Percentiles rank a stretch among this genome's conserved stretches.
These are phyloP conservation scores for Santalum album DNA, from an alignment of 164 flowering plant genomes.

Conservation along the genomic window DNA sequence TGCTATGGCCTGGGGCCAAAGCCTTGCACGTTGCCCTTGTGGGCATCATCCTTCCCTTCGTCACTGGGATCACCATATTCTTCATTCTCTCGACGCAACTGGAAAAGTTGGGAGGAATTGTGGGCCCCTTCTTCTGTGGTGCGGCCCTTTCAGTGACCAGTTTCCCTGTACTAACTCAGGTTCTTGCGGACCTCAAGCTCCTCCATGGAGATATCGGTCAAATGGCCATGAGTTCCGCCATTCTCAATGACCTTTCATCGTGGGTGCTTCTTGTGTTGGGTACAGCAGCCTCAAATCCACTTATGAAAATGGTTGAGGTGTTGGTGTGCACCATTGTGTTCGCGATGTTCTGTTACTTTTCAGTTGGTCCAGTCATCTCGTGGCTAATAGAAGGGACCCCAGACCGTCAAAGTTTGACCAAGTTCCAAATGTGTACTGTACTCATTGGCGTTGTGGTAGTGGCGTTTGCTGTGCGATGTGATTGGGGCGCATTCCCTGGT, in stretches of 20 bases:
- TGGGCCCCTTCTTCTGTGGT: conserved; percentile 20
- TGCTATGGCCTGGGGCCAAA: conserved; percentile 10
- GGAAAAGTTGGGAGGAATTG: background rate
- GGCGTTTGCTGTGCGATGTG: conserved; percentile 17
- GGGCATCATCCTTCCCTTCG: conserved; percentile 20
- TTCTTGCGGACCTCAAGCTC: conserved; percentile 26
- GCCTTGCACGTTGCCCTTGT: conserved; percentile 15
- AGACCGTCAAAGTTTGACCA: conserved; percentile 13
- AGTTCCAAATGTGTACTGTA: conserved; percentile 14
- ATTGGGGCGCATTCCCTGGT: conserved; percentile 24
- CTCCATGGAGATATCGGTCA: conserved; percentile 28
- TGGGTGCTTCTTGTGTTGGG: conserved; percentile 22
- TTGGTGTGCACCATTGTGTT: conserved; percentile 7
- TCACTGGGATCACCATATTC: conserved; percentile 11
- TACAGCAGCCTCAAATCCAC: background rate
- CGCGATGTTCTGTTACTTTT: conserved; percentile 7
- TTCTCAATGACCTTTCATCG: conserved; percentile 15
- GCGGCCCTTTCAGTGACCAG: conserved; percentile 23
- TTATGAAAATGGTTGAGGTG: background rate
- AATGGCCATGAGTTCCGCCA: conserved; percentile 19
- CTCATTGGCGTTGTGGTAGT: conserved; percentile 14
- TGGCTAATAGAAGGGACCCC: conserved; percentile 6
- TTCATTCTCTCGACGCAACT: conserved; percentile 2
- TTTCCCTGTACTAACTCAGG: conserved; percentile 16
- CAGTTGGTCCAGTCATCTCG: conserved; percentile 18